Evolutionary conservation across 2,329 filamentous ascomycete genomes (phyloP).

Genomic region (Ascocoryne sarcoides): DNA sequence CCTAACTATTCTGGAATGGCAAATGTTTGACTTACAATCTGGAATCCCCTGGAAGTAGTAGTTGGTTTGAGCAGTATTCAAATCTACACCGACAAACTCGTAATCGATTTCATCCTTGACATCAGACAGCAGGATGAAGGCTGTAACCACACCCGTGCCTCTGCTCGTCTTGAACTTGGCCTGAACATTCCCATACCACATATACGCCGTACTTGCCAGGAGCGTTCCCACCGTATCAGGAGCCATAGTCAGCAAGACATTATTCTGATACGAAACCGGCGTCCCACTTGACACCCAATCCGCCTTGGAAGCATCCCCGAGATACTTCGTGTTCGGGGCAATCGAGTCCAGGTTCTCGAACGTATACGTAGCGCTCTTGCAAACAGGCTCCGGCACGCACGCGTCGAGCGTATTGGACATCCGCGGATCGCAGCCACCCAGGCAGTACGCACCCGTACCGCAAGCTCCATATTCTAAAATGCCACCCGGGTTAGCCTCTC

Average conservation of each 20-base stretch:
- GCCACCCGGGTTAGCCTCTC: neutral
- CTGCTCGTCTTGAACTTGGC: conserved; percentile 77
- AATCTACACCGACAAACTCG: conserved; percentile 80
- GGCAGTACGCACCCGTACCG: conserved; percentile 87
- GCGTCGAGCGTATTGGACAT: conserved; percentile 76
- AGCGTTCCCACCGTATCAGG: conserved; percentile 79
- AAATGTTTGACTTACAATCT: conserved; percentile 57
- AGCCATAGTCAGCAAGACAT: conserved; percentile 82
- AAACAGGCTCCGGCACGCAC: conserved; percentile 77
- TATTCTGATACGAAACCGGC: conserved; percentile 57
- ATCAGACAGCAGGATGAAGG: conserved; percentile 91
- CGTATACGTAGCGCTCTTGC: conserved; percentile 63
- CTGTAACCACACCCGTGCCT: conserved; percentile 85
- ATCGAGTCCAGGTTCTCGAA: conserved; percentile 67
- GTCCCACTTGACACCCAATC: conserved; percentile 88
- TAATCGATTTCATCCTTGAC: conserved; percentile 98
- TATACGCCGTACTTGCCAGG: conserved; percentile 72
- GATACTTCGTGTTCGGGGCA: conserved; percentile 66
- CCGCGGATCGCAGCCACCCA: conserved; percentile 87
- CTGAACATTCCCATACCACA: conserved; percentile 95
- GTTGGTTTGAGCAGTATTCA: conserved; percentile 78
- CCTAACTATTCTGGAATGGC: conserved; percentile 4
- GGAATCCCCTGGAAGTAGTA: conserved; percentile 94
- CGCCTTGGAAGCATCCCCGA: conserved; percentile 68
- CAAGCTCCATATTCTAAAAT: conserved; percentile 79